Base-by-base conservation (phyloP, 345 rosid species). In the Cochlearia excelsa region DNA sequence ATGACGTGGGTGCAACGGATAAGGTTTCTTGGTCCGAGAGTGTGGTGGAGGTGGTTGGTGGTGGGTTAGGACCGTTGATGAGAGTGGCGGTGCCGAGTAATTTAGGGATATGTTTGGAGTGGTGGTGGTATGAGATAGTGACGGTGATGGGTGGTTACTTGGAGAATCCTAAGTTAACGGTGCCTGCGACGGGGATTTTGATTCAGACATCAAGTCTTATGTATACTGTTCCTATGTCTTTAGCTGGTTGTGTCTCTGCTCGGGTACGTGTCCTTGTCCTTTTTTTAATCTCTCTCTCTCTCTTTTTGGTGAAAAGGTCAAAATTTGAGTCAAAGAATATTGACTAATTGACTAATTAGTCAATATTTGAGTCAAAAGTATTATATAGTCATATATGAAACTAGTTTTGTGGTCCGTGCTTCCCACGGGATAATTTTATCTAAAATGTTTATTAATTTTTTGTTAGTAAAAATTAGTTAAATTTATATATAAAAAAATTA, bases 81-180 rank as follows among this genome's bases (percentile, higher is more conserved):
- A 78, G 59, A 66, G 71, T 92, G 82, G 97, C 99, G 28, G 79
- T 92, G 59, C 99, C 99, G 9, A 92, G 99, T 46, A 88, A 97
- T 69, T 68, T 86, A 43, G 95, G 95, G 71, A 92, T 92, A 50
- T 93, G 99, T 77, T 73, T 89, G 61, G 99, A 93, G 81, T 93
- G 99, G 99, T 93, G 97, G 99, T 89, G 99, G 99, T 93, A 93
- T 38, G 97, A 93, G 88, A 87, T 93, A 8, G 88, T 93, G 78
- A 93, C 70, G 2, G 77, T 93, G 26, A 58, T 93, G 79, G 90
- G 95, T 2, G 99, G 99, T 9, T 89, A 16, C 23, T 16, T 16
- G 23, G 23, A 16, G 23, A 16, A 16, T 16, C 98, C 98, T 2
- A 89, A 82, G 2, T 59, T 79, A 8, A 81, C 95, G 3, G 95